phyloP scores from a whole-genome alignment of 2,329 filamentous ascomycete species.

The Cladophialophora bantiana region DNA sequence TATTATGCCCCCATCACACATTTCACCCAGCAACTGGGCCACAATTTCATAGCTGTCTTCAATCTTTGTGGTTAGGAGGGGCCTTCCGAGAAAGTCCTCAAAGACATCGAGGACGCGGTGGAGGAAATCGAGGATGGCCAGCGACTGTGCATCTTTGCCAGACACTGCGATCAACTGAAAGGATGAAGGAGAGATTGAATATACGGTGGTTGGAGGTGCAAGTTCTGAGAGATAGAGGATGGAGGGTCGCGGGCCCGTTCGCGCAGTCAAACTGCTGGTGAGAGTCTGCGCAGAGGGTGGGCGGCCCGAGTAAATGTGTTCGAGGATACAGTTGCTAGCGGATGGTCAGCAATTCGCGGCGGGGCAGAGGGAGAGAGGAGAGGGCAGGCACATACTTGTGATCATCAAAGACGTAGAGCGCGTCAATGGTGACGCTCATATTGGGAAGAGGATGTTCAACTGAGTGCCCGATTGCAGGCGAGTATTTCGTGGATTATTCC shows the following conservation, averaged over 20 bases:
- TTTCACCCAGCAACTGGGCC: slow-evolving; percentile 89
- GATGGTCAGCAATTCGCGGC: slow-evolving; percentile 21
- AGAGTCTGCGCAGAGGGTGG: slow-evolving; percentile 78
- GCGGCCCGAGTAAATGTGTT: slow-evolving; percentile 84
- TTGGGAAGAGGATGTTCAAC: slow-evolving; percentile 44
- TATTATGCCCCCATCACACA: slow-evolving; percentile 93
- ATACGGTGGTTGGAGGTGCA: slow-evolving; percentile 85
- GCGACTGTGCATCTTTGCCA: slow-evolving; percentile 85
- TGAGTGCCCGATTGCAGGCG: not conserved
- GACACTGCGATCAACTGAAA: slow-evolving; percentile 84
- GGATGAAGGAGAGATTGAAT: slow-evolving; percentile 85
- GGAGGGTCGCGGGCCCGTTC: slow-evolving; percentile 80
- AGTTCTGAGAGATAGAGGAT: slow-evolving; percentile 83
- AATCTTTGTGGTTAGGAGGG: slow-evolving; percentile 83
- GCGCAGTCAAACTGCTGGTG: slow-evolving; percentile 84
- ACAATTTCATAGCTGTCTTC: slow-evolving; percentile 92
- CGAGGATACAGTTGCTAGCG: slow-evolving; percentile 78
- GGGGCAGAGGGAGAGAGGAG: not conserved
- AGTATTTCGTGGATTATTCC: not conserved
- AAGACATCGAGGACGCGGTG: slow-evolving; percentile 91
- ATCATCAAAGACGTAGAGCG: slow-evolving; percentile 96
- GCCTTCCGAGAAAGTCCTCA: slow-evolving; percentile 91
- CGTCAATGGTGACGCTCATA: slow-evolving; percentile 90
- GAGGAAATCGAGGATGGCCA: slow-evolving; percentile 91
- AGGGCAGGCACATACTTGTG: slow-evolving; percentile 69